Conservation (phyloP, 345 rosid genomes). For the Euphorbia peplus region DNA sequence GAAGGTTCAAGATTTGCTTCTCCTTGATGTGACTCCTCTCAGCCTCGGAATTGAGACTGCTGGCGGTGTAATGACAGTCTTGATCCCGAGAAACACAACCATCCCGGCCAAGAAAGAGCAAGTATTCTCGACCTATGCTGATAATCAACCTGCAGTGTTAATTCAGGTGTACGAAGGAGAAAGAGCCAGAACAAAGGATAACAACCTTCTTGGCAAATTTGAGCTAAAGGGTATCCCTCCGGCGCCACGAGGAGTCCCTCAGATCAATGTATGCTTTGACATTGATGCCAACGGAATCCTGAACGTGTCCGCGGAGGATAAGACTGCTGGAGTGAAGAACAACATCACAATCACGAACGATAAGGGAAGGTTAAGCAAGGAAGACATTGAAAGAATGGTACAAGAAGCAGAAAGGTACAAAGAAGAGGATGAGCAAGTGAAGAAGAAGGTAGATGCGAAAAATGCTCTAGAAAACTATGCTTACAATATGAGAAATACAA, state of each 20-base stretch:
- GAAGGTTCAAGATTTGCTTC: slow-evolving; percentile 24
- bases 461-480: slow-evolving; percentile 18
- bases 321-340: slow-evolving; percentile 26
- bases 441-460: slow-evolving; percentile 25
- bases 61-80: slow-evolving; percentile 19
- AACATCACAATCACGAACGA: slow-evolving; percentile 22
- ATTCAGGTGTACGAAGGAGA: too few relatives aligned
- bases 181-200: slow-evolving; percentile 18
- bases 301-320: slow-evolving; percentile 20
- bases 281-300: too few relatives aligned
- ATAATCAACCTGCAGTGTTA: too few relatives aligned
- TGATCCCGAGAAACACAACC: too few relatives aligned
- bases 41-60: slow-evolving; percentile 24
- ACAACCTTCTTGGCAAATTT: slow-evolving; percentile 15
- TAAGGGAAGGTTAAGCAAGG: slow-evolving; percentile 17
- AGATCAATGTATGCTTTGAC: too few relatives aligned
- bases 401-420: slow-evolving; percentile 24
- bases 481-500: slow-evolving; percentile 17
- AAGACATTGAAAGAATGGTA: slow-evolving; percentile 23
- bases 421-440: slow-evolving; percentile 19
- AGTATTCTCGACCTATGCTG: slow-evolving; percentile 12
- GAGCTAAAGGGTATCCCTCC: slow-evolving; percentile 20
- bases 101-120: too few relatives aligned
- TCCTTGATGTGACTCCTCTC: slow-evolving; percentile 22
- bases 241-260: too few relatives aligned